Evolutionary conservation across 768 basidiomycete genomes (phyloP), one percentile per base, ranked within the genome.

Genomic region (Candolleomyces eurysporus): DNA sequence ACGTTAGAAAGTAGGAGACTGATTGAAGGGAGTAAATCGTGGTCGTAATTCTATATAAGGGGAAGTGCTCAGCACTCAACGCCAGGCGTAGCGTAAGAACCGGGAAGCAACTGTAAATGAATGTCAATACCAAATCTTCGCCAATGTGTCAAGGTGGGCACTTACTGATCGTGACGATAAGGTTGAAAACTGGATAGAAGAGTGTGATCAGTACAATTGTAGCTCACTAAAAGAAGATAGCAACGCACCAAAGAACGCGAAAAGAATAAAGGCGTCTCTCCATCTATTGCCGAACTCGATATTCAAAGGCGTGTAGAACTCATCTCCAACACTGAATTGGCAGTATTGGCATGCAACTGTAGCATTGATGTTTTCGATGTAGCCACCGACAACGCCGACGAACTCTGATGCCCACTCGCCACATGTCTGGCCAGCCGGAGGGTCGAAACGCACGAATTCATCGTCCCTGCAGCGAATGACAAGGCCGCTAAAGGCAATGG

Each of bases 361-460:
- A 13, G 82, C 90, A 59, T 80, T 76, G 0, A 82, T 79, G 65
- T 94, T 87, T 59, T 86, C 79, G 16, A 96, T 73, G 72, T 94
- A 94, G 0, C 94, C 94, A 0, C 90, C 90, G 53, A 82, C 79
- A 0, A 68, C 70, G 0, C 63, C 63, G 11, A 89, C 82, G 71
- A 92, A 96, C 11, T 84, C 75, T 19, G 76, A 69, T 0, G 88
- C 89, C 89, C 91, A 96, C 1, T 79, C 64, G 10, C 64, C 64
- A 68, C 94, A 96, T 0, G 88, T 91, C 71, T 93, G 85, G 3
- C 87, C 88, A 2, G 78, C 62, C 0, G 94, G 92, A 1, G 93
- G 90, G 59, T 82, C 73, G 77, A 96, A 92, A 7, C 80, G 64
- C 14, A 82, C 77, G 67, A 90, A 92, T 68, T 96, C 94, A 62